Conservation (phyloP, 768 basidiomycete genomes). For the Daedaleopsis sinensis region DNA sequence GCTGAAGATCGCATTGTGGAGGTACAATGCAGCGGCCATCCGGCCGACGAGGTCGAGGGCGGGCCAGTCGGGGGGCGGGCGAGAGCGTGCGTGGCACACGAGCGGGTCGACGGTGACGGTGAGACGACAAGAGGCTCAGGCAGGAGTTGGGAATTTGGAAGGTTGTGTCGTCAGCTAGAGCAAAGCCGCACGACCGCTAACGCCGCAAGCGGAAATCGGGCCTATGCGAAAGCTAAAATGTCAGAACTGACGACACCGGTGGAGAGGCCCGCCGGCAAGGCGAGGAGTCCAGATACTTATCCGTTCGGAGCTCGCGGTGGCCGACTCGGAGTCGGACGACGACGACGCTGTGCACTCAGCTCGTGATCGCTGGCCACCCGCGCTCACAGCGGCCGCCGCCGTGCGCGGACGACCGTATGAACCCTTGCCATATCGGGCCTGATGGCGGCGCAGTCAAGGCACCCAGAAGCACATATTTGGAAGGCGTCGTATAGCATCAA, state of each 20-base stretch:
- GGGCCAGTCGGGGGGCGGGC: not conserved
- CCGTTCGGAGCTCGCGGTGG: not conserved
- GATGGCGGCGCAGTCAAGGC: slow-evolving; percentile 20
- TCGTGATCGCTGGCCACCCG: slow-evolving; percentile 1
- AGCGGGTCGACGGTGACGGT: not conserved
- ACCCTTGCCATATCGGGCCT: slow-evolving; percentile 11
- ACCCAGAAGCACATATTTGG: slow-evolving; percentile 11
- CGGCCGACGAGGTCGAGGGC: not conserved
- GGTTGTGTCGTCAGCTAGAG: not conserved
- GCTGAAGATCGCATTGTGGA: slow-evolving; percentile 56
- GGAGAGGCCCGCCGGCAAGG: no score
- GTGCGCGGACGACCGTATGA: not conserved
- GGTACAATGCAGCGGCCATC: slow-evolving; percentile 64
- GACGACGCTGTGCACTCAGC: not conserved
- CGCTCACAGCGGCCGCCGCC: not conserved
- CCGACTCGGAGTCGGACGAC: no score
- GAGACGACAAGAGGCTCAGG: not conserved
- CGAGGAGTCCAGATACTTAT: not conserved
- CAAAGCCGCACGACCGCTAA: not conserved
- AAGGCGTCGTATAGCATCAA: not conserved
- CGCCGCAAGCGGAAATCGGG: not conserved
- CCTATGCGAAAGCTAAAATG: slow-evolving; percentile 8
- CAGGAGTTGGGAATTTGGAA: not conserved
- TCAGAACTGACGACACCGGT: slow-evolving; percentile 12
- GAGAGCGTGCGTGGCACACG: not conserved